These are phyloP conservation scores for Aspergillus fumigatus DNA, from an alignment of 2,329 filamentous ascomycete species.

Conservation along the genomic window DNA sequence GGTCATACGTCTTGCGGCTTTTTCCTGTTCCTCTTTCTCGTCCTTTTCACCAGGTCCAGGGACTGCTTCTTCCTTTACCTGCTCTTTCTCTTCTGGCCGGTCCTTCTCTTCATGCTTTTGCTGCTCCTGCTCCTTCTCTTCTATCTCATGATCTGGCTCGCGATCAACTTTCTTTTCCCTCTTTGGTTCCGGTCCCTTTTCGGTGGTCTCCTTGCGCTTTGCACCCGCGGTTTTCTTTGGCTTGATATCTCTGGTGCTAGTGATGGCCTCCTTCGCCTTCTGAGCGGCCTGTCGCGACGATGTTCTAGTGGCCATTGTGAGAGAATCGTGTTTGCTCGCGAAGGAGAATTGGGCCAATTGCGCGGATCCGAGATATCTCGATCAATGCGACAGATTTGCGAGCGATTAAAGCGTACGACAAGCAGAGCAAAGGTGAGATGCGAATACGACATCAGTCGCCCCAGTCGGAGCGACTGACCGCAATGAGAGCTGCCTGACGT, in stretches of 20 bases:
- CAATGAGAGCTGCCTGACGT: slow-evolving; percentile 30
- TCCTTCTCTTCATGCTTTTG: slow-evolving; percentile 4
- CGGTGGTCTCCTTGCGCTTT: slow-evolving; percentile 37
- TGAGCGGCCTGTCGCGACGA: slow-evolving; percentile 42
- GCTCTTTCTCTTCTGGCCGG: slow-evolving; percentile 10
- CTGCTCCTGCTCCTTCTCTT: slow-evolving; percentile 8
- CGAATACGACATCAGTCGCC: not conserved
- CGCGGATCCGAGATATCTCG: not conserved
- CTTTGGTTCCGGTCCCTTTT: slow-evolving; percentile 30
- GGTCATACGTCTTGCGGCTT: not conserved
- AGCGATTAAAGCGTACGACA: not conserved
- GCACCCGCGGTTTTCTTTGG: slow-evolving; percentile 24
- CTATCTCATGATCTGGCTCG: slow-evolving; percentile 8
- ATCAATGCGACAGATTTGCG: not conserved
- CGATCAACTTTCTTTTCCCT: slow-evolving; percentile 33
- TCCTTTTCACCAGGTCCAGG: slow-evolving; percentile 11
- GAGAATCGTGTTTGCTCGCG: not conserved
- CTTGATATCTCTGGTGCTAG: slow-evolving; percentile 27
- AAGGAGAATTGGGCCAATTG: not conserved
- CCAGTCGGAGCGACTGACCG: not conserved
- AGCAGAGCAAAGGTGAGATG: not conserved
- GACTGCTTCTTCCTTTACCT: slow-evolving; percentile 15
- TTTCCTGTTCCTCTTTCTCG: not conserved
- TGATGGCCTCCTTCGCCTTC: slow-evolving; percentile 41
- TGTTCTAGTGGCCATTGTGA: slow-evolving; percentile 31